Evolutionary conservation across 2,329 filamentous ascomycete species (phyloP).

Genomic region (Cytospora piceicola): DNA sequence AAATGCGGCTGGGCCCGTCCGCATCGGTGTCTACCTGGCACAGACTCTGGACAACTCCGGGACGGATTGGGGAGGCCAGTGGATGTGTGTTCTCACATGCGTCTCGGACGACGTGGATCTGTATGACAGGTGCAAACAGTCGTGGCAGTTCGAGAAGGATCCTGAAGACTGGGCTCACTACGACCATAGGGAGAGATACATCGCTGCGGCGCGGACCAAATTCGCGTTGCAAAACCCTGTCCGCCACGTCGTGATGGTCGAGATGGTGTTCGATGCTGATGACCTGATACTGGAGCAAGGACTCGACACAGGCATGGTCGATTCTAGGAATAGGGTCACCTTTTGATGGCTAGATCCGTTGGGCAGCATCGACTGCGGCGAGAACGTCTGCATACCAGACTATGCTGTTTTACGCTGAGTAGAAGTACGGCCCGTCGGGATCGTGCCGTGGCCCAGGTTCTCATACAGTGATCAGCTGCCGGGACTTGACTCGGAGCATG

Average conservation of each 20-base stretch:
- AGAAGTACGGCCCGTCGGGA: neutral
- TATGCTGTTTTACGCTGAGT: conserved; percentile 9
- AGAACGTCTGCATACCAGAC: conserved; percentile 3
- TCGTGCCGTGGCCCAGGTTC: no score
- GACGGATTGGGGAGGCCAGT: conserved; percentile 9
- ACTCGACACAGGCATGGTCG: conserved; percentile 21
- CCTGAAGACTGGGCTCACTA: conserved; percentile 18
- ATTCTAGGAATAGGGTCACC: neutral
- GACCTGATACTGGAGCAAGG: conserved; percentile 21
- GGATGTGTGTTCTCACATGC: conserved; percentile 21
- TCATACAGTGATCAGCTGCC: neutral
- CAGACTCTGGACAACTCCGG: conserved; percentile 8
- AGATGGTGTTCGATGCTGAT: conserved; percentile 32
- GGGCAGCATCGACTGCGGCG: conserved; percentile 8
- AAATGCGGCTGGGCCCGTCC: neutral
- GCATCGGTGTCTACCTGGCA: conserved; percentile 25
- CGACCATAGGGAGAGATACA: conserved; percentile 19
- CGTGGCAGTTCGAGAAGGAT: conserved; percentile 15
- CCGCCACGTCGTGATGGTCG: conserved; percentile 29
- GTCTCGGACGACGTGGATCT: conserved; percentile 8
- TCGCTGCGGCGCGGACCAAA: conserved; percentile 28
- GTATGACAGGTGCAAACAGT: conserved; percentile 8
- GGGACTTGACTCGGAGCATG: neutral
- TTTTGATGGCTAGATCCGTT: neutral
- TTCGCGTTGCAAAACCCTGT: conserved; percentile 25